phyloP scores from a whole-genome alignment of 305 asterid genomes.

The Solanum hybrid region DNA sequence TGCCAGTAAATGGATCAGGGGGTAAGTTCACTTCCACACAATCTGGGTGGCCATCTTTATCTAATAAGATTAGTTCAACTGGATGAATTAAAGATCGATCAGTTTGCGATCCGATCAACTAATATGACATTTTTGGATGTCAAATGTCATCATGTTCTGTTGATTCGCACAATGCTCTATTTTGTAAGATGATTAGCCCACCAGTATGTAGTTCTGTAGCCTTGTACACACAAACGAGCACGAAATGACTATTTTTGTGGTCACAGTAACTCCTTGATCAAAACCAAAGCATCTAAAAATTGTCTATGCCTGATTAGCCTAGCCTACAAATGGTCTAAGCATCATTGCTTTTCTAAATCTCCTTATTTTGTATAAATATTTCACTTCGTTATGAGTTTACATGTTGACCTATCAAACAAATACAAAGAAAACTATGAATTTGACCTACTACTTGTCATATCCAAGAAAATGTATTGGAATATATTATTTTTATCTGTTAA shows the following conservation, averaged over 20 bases:
- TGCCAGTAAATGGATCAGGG: slow-evolving; percentile 44
- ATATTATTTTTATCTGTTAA: background rate
- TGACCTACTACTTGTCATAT: background rate
- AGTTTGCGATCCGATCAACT: background rate
- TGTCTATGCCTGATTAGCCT: background rate
- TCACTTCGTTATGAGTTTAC: background rate
- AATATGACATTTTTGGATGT: background rate
- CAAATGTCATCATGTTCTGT: background rate
- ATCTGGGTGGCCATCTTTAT: background rate
- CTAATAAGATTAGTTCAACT: background rate
- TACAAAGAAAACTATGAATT: background rate
- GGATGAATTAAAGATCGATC: slow-evolving; percentile 19
- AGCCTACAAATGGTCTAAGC: background rate
- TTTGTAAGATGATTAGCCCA: background rate
- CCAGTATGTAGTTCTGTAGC: background rate
- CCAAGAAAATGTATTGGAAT: background rate
- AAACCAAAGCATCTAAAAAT: background rate
- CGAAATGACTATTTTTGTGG: background rate
- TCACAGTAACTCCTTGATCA: background rate
- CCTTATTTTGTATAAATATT: background rate
- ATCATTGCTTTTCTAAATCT: background rate
- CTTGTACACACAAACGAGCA: background rate
- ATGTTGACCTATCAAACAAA: background rate
- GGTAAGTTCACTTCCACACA: slow-evolving; percentile 29
- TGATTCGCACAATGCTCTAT: background rate